A percentile compares a stretch with the other conserved stretches of the same genome.
phyloP scores from a whole-genome alignment of 495 filamentous ascomycete genomes.

The Tuber magnatum region DNA sequence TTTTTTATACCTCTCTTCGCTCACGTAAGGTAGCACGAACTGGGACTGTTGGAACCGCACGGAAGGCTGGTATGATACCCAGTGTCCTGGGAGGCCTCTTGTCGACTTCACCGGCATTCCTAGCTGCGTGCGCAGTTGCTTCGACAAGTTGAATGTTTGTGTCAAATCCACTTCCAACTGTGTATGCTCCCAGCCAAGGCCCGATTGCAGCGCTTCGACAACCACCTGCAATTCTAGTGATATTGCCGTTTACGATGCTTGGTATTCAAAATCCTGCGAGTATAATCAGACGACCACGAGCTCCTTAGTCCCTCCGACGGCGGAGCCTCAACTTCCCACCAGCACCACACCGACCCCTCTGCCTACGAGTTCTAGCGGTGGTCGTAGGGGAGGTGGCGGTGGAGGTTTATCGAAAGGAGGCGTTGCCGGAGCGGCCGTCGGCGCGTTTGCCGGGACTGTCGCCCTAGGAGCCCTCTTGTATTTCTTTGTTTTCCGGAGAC shows the following conservation, averaged over 20 bases:
- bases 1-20: neutral
- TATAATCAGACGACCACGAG: neutral
- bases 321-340: neutral
- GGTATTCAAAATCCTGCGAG: constrained; percentile 4
- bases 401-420: neutral
- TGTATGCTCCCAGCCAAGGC: constrained; percentile 8
- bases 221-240: neutral
- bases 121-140: constrained; percentile 1
- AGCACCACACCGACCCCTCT: neutral
- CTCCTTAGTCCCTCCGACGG: neutral
- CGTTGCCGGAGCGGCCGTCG: neutral
- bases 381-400: too few species aligned
- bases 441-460: neutral
- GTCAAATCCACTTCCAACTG: constrained; percentile 11
- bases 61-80: constrained; percentile 6
- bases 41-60: constrained; percentile 5
- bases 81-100: constrained; percentile 4
- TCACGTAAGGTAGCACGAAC: neutral
- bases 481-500: neutral
- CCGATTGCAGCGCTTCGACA: neutral
- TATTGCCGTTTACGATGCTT: neutral
- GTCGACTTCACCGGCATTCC: constrained; percentile 7
- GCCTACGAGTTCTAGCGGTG: neutral
- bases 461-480: neutral
- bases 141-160: constrained; percentile 6